phyloP scores from a whole-genome alignment of 208 protist genomes.

The Strigomonas culicis region DNA sequence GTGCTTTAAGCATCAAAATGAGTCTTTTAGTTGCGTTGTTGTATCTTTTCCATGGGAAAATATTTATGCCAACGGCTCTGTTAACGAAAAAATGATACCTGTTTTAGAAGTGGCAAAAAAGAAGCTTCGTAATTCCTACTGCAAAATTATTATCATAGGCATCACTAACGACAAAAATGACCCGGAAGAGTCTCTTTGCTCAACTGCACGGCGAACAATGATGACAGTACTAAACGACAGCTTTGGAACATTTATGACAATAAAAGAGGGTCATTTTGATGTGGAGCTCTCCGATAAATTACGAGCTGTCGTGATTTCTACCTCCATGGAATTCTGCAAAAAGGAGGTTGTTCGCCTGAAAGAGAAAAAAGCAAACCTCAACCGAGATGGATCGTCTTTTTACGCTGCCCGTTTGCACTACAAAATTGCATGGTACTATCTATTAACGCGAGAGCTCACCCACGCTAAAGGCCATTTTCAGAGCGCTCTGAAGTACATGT shows the following conservation, averaged over 20 bases:
- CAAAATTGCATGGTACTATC: slow-evolving; percentile 60
- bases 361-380: slow-evolving; percentile 20
- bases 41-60: slow-evolving; percentile 20
- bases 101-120: slow-evolving; percentile 6
- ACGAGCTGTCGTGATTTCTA: slow-evolving; percentile 10
- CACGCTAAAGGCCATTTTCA: slow-evolving; percentile 35
- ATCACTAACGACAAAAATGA: background rate
- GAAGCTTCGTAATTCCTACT: background rate
- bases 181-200: slow-evolving; percentile 2
- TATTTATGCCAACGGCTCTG: slow-evolving; percentile 9
- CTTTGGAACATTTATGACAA: slow-evolving; percentile 21
- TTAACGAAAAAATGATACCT: background rate
- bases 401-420: slow-evolving; percentile 30
- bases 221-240: slow-evolving; percentile 13
- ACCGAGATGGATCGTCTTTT: slow-evolving; percentile 3
- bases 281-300: slow-evolving; percentile 17
- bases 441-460: slow-evolving; percentile 41
- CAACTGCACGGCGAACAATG: background rate
- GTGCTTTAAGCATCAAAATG: slow-evolving; percentile 29
- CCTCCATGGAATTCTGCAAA: slow-evolving; percentile 14
- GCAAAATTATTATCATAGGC: background rate
- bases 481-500: slow-evolving; percentile 24
- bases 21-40: slow-evolving; percentile 29
- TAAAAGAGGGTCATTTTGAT: slow-evolving; percentile 13
- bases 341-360: background rate